Conservation (phyloP, 345 rosid genomes). For the Eucalyptus erythrocorys region DNA sequence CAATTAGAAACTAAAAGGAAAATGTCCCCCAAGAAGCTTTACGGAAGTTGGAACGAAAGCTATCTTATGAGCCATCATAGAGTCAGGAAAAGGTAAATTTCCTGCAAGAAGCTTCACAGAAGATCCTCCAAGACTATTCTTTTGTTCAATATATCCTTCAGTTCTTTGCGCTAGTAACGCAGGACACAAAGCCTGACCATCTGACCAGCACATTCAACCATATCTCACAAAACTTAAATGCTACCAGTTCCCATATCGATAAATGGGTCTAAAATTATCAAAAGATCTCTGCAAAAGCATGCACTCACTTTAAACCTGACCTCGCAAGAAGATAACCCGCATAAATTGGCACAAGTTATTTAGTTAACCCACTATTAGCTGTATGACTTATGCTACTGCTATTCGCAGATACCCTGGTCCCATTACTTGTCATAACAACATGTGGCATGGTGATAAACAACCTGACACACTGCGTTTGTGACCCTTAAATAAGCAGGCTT, state of each 20-base stretch:
- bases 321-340: background rate
- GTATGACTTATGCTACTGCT: background rate
- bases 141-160: background rate
- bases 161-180: background rate
- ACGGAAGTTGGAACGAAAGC: background rate
- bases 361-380: background rate
- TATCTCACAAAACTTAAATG: background rate
- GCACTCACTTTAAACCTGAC: background rate
- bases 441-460: background rate
- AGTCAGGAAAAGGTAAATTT: background rate
- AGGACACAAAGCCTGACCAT: background rate
- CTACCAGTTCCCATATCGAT: background rate
- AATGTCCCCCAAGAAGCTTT: background rate
- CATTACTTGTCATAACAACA: background rate
- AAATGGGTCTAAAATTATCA: background rate
- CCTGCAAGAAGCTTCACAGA: background rate
- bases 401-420: background rate
- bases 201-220: background rate
- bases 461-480: background rate
- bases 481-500: background rate
- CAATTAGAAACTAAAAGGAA: background rate
- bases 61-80: background rate
- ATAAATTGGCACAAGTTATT: background rate
- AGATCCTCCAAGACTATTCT: background rate
- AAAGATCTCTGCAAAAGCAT: background rate